Evolutionary conservation across 805 yeast species (phyloP).

Genomic region (Blastobotrys attinorum): DNA sequence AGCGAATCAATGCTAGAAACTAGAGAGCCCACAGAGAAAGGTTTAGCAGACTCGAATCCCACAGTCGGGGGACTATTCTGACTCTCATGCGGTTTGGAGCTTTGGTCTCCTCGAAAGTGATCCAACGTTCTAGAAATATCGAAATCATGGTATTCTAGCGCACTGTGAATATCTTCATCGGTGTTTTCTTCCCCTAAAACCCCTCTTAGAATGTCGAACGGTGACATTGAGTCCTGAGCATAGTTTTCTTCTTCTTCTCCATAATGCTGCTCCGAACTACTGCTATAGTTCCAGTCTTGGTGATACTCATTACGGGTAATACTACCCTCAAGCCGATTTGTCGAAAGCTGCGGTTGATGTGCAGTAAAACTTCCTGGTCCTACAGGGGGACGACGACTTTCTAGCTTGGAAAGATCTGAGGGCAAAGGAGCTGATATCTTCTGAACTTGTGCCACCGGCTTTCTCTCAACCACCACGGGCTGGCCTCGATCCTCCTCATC

Average conservation of each 20-base stretch:
- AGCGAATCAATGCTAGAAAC: neutral
- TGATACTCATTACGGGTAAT: neutral
- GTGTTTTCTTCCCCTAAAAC: constrained; percentile 29
- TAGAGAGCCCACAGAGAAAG: too few relatives aligned
- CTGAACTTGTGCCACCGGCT: constrained; percentile 6
- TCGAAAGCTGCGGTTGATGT: constrained; percentile 2
- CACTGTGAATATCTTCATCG: constrained; percentile 30
- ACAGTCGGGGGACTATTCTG: too few relatives aligned
- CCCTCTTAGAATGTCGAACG: constrained; percentile 31
- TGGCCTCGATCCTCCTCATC: constrained; percentile 3
- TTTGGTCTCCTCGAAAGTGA: constrained; percentile 15
- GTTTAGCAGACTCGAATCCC: too few relatives aligned
- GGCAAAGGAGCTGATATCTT: constrained; percentile 12
- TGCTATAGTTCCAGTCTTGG: neutral
- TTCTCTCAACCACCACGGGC: constrained; percentile 4
- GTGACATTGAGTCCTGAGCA: too few relatives aligned
- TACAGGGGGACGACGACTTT: constrained; percentile 6
- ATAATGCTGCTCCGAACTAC: neutral
- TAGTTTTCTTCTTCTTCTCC: too few relatives aligned
- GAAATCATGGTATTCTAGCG: constrained; percentile 32
- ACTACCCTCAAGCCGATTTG: neutral
- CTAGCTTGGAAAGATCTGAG: constrained; percentile 13
- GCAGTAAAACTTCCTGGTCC: constrained; percentile 4
- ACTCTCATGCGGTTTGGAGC: too few relatives aligned
- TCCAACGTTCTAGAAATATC: constrained; percentile 26